phyloP scores from a whole-genome alignment of 140 eudicot genomes.

The Stevia rebaudiana region DNA sequence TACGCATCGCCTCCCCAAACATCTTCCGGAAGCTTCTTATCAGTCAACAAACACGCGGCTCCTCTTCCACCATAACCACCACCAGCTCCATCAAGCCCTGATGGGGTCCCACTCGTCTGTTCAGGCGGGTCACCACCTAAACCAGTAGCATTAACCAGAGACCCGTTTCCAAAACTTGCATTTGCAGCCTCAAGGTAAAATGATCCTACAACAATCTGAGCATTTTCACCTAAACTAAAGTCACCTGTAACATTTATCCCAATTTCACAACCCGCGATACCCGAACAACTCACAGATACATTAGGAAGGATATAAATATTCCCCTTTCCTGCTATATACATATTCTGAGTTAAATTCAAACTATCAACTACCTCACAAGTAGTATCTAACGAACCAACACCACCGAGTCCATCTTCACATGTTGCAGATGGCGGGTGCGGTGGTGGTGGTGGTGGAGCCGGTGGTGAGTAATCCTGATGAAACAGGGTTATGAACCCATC shows the following conservation, averaged over 20 bases:
- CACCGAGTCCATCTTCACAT: slow-evolving; percentile 78
- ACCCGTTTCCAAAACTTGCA: slow-evolving; percentile 53
- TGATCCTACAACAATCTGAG: slow-evolving; percentile 45
- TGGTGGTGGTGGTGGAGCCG: slow-evolving; percentile 97
- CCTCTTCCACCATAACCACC: slow-evolving; percentile 99
- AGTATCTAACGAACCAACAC: slow-evolving; percentile 82
- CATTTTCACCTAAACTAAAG: slow-evolving; percentile 67
- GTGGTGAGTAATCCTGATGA: slow-evolving; percentile 90
- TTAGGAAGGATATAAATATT: slow-evolving; percentile 68
- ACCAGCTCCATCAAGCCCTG: slow-evolving; percentile 85
- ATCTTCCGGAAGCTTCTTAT: slow-evolving; percentile 70
- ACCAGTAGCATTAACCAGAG: slow-evolving; percentile 70
- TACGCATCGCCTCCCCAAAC: slow-evolving; percentile 99
- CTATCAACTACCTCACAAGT: slow-evolving; percentile 73
- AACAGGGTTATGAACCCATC: slow-evolving; percentile 27
- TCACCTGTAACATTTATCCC: slow-evolving; percentile 61
- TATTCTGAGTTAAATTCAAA: slow-evolving; percentile 58
- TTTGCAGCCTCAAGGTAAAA: slow-evolving; percentile 51
- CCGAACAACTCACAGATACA: slow-evolving; percentile 54
- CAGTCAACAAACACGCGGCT: slow-evolving; percentile 72
- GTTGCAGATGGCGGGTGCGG: slow-evolving; percentile 86
- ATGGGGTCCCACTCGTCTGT: slow-evolving; percentile 92
- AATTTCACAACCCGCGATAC: slow-evolving; percentile 58
- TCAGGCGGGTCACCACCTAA: slow-evolving; percentile 78
- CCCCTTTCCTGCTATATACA: slow-evolving; percentile 88